Evolutionary conservation across 2,329 filamentous ascomycete species (phyloP), one percentile per base, ranked within the genome.

Genomic region (Epichloe elymi): DNA sequence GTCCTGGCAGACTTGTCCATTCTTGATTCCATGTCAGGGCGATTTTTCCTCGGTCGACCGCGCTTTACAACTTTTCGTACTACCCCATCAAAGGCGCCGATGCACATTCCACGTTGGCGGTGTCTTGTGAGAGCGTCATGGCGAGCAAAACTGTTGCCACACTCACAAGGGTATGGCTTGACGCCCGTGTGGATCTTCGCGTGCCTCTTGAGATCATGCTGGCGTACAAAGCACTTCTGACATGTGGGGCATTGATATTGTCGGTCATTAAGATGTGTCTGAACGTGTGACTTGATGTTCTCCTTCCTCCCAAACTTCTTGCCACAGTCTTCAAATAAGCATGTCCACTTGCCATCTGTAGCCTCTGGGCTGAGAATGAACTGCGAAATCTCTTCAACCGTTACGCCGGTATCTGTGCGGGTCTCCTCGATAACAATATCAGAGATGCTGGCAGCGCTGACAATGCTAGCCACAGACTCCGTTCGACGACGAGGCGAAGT

Each of bases 201-300:
- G 65, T 98, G 93, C 54, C 93, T 83, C 74, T 97, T 98, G 54
- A 97, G 81, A 66, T 98, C 93, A 65, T 98, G 93, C 61, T 95
- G 90, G 38, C 93, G 85, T 41, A 97, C 93, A 65, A 98, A 98
- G 70, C 89, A 91, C 71, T 97, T 97, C 49, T 85, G 78, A 72
- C 93, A 98, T 51, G 86, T 84, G 44, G 91, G 89, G 69, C 93
- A 98, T 67, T 88, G 85, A 70, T 88, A 98, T 65, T 96, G 93
- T 46, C 93, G 80, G 66, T 98, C 93, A 61, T 94, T 93, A 56
- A 98, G 83, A 68, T 98, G 93, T 3, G 93, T 98, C 69, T 98
- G 93, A 14, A 98, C 88, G 66, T 98, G 93, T 0, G 90, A 95
- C 66, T 95, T 95, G 73, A 97, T 96, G 70, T 98, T 97, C 67